phyloP scores from a whole-genome alignment of 345 rosid genomes.

The Salix exigua region DNA sequence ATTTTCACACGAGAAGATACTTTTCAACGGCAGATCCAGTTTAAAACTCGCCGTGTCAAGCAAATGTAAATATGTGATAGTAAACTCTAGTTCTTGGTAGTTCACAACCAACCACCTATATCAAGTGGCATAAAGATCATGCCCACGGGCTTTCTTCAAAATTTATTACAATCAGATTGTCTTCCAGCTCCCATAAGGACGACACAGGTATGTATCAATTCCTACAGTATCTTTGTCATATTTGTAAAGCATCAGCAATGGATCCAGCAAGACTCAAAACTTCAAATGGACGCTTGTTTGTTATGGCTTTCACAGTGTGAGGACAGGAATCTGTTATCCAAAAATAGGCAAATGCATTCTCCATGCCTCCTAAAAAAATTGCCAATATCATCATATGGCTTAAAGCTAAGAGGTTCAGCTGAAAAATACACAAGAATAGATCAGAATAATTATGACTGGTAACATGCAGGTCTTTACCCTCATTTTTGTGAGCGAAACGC shows the following conservation, averaged over 20 bases:
- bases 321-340: conserved; percentile 99
- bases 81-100: not conserved
- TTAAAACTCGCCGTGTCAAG: not conserved
- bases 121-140: not conserved
- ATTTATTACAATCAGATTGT: not conserved
- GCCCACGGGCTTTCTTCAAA: not conserved
- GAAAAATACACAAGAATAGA: not conserved
- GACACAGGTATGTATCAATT: not conserved
- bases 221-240: conserved; percentile 27
- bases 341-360: conserved; percentile 68
- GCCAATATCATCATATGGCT: conserved; percentile 2
- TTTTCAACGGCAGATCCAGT: not conserved
- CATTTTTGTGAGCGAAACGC: conserved; percentile 55
- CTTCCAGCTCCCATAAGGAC: not conserved
- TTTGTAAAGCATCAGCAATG: conserved; percentile 83
- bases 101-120: not conserved
- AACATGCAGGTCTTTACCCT: conserved; percentile 38
- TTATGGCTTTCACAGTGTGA: conserved; percentile 69
- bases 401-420: not conserved
- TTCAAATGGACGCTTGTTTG: conserved; percentile 76
- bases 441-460: not conserved
- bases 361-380: conserved; percentile 38
- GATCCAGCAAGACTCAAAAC: conserved; percentile 88
- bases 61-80: not conserved
- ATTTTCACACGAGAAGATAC: not conserved